Evolutionary conservation across 1,284 basidiomycete genomes (phyloP), one percentile per base, ranked within the genome.

Genomic region (Cryptococcus floricola): DNA sequence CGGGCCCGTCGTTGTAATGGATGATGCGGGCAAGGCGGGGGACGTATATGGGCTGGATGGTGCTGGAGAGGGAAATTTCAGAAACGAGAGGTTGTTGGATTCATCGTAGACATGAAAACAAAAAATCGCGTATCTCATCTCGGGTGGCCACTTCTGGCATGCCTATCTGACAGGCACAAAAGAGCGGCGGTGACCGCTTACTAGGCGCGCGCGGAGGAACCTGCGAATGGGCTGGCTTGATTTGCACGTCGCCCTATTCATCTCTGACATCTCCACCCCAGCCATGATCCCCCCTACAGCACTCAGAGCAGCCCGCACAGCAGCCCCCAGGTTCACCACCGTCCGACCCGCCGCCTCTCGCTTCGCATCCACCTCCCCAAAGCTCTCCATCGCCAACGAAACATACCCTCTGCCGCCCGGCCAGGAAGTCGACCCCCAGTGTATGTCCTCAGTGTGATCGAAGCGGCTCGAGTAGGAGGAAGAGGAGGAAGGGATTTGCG

Each of bases 391-490:
- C 48, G 48, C 48, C 14, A 49, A 34, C 18, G 37, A 49, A 16
- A 18, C 25, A 10, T 23, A 55, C 12, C 43, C 49, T 39, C 64
- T 65, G 25, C 65, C 64, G 27, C 69, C 69, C 19, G 73, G 73
- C 50, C 63, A 72, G 48, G 66, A 70, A 56, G 57, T 73, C 54
- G 73, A 75, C 61, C 73, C 73, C n/a, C 71, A 73, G 60, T 61
- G 73, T 75, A 55, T 52, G 73, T 71, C 43, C 44, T 37, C 9
- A 19, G 19, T 27, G 38, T 14, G 16, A 42, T 37, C 31, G 18
- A 38, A 18, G 16, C 19, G 14, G 45, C 4, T 37, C 5, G 25
- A 37, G 18, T 41, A 18, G 37, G 23, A n/a, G 38, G 23, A 18
- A 43, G 23, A n/a, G 42, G 27, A 10, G 1, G 31, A 34, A 10